These are phyloP conservation scores for Ploettnerulaceae sp. DNA, from an alignment of 2,329 filamentous ascomycete species.

Conservation along the genomic window DNA sequence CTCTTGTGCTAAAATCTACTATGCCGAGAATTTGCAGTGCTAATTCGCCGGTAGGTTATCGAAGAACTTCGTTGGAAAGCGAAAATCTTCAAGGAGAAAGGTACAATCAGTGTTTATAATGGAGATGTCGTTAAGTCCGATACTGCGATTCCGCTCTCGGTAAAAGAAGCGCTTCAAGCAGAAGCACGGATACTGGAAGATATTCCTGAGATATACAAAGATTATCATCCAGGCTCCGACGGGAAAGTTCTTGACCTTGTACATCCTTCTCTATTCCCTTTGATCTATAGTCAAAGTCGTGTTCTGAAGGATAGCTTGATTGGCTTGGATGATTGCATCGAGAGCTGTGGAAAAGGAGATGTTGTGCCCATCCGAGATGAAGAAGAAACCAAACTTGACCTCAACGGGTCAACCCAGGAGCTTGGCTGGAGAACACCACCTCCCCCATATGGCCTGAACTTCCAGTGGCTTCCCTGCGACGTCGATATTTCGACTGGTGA, in stretches of 20 bases:
- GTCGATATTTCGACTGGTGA: slow-evolving; percentile 31
- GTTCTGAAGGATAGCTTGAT: slow-evolving; percentile 34
- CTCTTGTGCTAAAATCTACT: no score
- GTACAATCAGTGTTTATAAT: slow-evolving; percentile 14
- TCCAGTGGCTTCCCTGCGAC: slow-evolving; percentile 44
- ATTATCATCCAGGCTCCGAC: slow-evolving; percentile 58
- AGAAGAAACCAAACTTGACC: slow-evolving; percentile 2
- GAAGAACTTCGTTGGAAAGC: slow-evolving; percentile 26
- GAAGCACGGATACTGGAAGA: slow-evolving; percentile 46
- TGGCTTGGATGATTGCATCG: slow-evolving; percentile 25
- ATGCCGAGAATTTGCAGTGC: no score
- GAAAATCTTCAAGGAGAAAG: slow-evolving; percentile 16
- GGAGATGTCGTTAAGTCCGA: slow-evolving; percentile 50
- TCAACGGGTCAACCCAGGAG: neutral
- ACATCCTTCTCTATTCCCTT: slow-evolving; percentile 58
- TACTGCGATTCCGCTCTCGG: slow-evolving; percentile 36
- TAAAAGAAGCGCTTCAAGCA: slow-evolving; percentile 40
- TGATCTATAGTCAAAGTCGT: slow-evolving; percentile 48
- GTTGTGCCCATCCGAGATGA: slow-evolving; percentile 13
- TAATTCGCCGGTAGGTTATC: no score
- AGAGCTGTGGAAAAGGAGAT: slow-evolving; percentile 30
- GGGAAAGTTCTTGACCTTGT: slow-evolving; percentile 56
- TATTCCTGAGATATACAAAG: slow-evolving; percentile 44
- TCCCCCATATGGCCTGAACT: slow-evolving; percentile 25
- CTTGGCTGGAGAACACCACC: neutral